Percentiles rank a stretch among this genome's conserved stretches.
Conservation (phyloP, 2,329 filamentous ascomycete genomes). For the Colletotrichum lentis region DNA sequence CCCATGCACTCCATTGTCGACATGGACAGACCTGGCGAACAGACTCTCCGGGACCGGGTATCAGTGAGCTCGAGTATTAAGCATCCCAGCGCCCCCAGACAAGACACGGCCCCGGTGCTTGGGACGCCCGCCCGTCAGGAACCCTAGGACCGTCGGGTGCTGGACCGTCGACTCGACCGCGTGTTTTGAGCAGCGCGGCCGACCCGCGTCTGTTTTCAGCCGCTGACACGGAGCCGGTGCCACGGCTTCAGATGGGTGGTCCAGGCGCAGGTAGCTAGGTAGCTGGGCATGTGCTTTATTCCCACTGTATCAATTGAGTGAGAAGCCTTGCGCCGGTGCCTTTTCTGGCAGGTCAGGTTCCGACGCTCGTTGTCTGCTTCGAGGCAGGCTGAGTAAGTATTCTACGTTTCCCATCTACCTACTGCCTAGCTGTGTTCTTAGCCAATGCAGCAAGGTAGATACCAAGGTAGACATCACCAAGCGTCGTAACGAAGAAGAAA, state of each 20-base stretch:
- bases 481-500: too few relatives aligned
- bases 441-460: not conserved
- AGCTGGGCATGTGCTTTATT: too few relatives aligned
- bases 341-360: not conserved
- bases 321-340: not conserved
- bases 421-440: too few relatives aligned
- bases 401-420: too few relatives aligned
- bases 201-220: conserved; percentile 1
- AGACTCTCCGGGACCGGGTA: not conserved
- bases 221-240: conserved; percentile 1
- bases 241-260: conserved; percentile 5
- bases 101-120: not conserved
- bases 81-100: not conserved
- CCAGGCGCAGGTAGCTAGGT: conserved; percentile 3
- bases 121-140: conserved; percentile 6
- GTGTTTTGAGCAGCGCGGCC: conserved; percentile 10
- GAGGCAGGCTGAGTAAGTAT: not conserved
- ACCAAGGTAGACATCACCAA: too few relatives aligned
- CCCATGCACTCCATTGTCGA: too few relatives aligned
- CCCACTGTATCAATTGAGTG: too few relatives aligned
- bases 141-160: conserved; percentile 5
- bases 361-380: not conserved
- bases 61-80: not conserved
- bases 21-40: not conserved
- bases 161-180: conserved; percentile 6